Evolutionary conservation across 2,329 filamentous ascomycete genomes (phyloP), one percentile per base, ranked within the genome.

Genomic region (Magnaporthiopsis poae): DNA sequence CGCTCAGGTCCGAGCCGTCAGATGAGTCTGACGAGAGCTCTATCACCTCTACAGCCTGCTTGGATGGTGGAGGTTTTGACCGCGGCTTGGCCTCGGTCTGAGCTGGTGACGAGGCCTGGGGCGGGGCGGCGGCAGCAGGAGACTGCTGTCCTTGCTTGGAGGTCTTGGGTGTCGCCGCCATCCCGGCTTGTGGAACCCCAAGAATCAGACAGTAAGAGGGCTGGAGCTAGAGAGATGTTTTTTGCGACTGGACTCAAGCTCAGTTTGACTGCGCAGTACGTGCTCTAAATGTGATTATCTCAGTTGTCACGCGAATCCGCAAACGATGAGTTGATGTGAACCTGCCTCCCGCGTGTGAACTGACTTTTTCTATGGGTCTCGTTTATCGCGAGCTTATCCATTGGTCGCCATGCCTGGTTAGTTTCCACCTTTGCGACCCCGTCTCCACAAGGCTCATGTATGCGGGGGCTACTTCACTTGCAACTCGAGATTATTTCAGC

Each of bases 1-100:
- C 31, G 63, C 63, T 65, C 52, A 39, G 21, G 56, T 65, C 63
- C n/a, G 63, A 65, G 56, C 46, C 27, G 21, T 56, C 46, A 21
- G 46, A 56, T 25, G 63, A 65, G 59, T 65, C 52, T 60, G 63
- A 65, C 0, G 63, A 65, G 5, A 65, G 56, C 35, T 60, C 63
- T 35, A 65, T 65, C 39, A 65, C 31, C 31, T 65, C 56, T 59
- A 39, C 33, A 27, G 27, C 12, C 63, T 52, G n/a, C 29, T 33
- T 64, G 21, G 63, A 12, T 5, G 63, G 63, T 13, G 25, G 12
- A 7, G 39, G 12, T 33, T 29, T 21, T 33, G 36, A 29, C 18
- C n/a, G 33, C 3, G 35, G 12, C 29, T 25, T 59, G 29, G 29
- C 29, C 25, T 8, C 25, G 15, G 11, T 21, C 35, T 5, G 33